These are phyloP conservation scores for Candida gigantensis DNA, from an alignment of 1,139 yeast genomes.

Conservation along the genomic window DNA sequence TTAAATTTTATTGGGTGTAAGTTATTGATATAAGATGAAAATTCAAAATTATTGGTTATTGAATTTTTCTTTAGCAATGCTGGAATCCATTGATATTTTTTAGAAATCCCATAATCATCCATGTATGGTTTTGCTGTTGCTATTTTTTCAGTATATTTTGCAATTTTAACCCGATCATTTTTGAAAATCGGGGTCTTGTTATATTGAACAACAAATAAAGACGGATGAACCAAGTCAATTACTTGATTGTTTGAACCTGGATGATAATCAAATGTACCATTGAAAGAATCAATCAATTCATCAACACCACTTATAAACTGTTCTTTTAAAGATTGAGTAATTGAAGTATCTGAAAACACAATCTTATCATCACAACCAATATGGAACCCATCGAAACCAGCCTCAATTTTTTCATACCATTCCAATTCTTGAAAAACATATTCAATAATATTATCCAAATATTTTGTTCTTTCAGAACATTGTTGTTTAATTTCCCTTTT, in stretches of 20 bases:
- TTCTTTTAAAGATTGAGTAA: conserved; percentile 12
- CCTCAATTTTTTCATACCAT: conserved; percentile 27
- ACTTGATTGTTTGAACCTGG: conserved; percentile 38
- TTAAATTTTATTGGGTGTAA: conserved; percentile 32
- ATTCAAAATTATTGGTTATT: conserved; percentile 18
- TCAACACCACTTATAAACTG: conserved; percentile 15
- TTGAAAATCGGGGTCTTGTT: conserved; percentile 30
- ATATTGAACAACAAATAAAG: conserved; percentile 40
- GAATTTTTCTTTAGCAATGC: conserved; percentile 17
- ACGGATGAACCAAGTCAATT: conserved; percentile 46
- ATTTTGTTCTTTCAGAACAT: conserved; percentile 15
- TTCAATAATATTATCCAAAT: conserved; percentile 21
- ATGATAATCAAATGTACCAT: conserved; percentile 33
- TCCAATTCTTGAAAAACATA: conserved; percentile 28
- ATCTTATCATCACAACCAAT: conserved; percentile 23
- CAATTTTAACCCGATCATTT: conserved; percentile 12
- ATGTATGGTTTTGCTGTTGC: conserved; percentile 20
- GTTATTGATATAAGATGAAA: conserved; percentile 41
- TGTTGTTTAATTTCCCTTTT: conserved; percentile 25
- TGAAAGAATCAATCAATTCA: conserved; percentile 17
- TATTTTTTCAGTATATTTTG: conserved; percentile 16
- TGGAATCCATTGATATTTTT: conserved; percentile 37
- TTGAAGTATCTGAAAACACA: conserved; percentile 17
- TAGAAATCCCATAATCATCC: conserved; percentile 21
- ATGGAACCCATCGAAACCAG: conserved; percentile 9